Percentiles rank a stretch among this genome's conserved stretches.
Conservation (phyloP, 164 flowering plant species). For the Annona cherimola region DNA sequence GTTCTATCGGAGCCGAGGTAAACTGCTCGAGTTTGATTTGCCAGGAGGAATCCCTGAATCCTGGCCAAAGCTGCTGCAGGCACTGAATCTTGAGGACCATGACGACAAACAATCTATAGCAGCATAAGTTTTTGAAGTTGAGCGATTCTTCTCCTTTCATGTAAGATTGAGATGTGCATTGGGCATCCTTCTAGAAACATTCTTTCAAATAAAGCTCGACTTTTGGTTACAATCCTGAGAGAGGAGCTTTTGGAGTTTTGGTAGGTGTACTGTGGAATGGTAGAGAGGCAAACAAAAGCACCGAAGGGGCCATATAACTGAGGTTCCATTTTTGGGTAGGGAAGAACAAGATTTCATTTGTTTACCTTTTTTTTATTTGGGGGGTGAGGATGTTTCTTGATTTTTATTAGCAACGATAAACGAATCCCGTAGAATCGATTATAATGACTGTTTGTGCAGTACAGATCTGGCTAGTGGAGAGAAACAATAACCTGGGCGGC, state of each 20-base stretch:
- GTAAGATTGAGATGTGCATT: constrained; percentile 18
- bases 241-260: neutral
- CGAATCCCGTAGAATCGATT: no score
- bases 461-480: no score
- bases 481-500: no score
- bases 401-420: no score
- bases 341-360: neutral
- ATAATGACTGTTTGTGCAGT: no score
- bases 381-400: no score
- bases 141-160: constrained; percentile 41
- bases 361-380: neutral
- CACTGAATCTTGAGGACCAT: constrained; percentile 63
- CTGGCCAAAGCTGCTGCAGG: constrained; percentile 86
- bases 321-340: neutral
- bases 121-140: constrained; percentile 4
- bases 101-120: constrained; percentile 59
- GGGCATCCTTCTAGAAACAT: constrained; percentile 11
- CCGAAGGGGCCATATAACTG: neutral
- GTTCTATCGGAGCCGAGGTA: constrained; percentile 70
- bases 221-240: neutral
- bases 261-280: neutral
- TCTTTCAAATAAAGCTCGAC: constrained; percentile 9
- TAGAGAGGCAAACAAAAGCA: neutral
- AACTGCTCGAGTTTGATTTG: constrained; percentile 77
- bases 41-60: constrained; percentile 97